Evolutionary conservation across 495 filamentous ascomycete species (phyloP), one percentile per base, ranked within the genome.

Genomic region (Tetracladium marchalianum): DNA sequence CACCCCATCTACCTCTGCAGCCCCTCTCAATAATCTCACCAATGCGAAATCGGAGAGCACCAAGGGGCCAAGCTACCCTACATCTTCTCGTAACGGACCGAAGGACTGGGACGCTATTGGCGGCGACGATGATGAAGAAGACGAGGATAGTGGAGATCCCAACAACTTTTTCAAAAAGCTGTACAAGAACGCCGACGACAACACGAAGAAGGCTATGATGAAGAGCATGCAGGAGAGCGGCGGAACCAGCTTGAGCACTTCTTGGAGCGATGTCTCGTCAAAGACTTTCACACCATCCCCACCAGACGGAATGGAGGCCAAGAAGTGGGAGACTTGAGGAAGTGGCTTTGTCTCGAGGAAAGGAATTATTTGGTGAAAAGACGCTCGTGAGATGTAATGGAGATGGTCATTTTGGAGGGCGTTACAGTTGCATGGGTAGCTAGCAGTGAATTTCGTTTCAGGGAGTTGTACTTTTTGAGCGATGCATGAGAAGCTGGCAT

Each of bases 191-290:
- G 83, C 88, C 0, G 80, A 85, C 43, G 75, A 79, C 0, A 90
- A 98, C 50, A 87, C 86, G 32, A 78, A 76, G 55, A 75, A 87
- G 3, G 92, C 92, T 2, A 98, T 98, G 92, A 87, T 95, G 77
- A 98, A 98, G 76, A 95, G 87, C 62, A 97, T 85, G 56, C 63
- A 78, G 17, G 92, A 98, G 68, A 95, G 88, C 60, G 86, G 90
- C 53, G 92, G 92, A 1, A 98, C 92, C 0, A 79, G 87, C 1
- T 66, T 98, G 50, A 96, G 90, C 60, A 98, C 93, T 1, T 85
- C 90, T 52, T 98, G 92, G 92, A 63, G 65, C 1, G 89, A 96
- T 51, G 92, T 95, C 35, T 75, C 77, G 13, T 78, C 71, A 47
- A 77, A 77, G 27, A 82, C 68, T 34, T 83, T 95, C 45, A 75